phyloP scores from a whole-genome alignment of 2,329 filamentous ascomycete genomes.

The Thelonectria olida region DNA sequence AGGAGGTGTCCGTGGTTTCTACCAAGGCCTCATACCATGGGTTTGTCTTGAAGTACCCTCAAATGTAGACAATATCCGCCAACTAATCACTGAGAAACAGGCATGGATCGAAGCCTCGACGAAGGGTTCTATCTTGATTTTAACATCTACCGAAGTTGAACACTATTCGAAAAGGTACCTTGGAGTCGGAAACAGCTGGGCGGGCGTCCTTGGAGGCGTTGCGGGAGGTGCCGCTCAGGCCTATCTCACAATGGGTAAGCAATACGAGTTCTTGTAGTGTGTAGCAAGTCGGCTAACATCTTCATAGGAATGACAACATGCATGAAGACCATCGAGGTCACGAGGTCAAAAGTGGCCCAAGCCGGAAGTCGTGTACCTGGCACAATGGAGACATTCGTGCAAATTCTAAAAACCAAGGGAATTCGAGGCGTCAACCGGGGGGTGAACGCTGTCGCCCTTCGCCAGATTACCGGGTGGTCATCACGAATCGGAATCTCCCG shows the following conservation, averaged over 20 bases:
- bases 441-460: slow-evolving; percentile 18
- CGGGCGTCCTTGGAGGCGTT: slow-evolving; percentile 6
- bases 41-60: neutral
- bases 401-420: slow-evolving; percentile 14
- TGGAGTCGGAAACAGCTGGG: neutral
- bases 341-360: slow-evolving; percentile 5
- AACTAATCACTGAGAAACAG: neutral
- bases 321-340: slow-evolving; percentile 23
- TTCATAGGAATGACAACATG: slow-evolving; percentile 15
- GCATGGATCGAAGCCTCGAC: slow-evolving; percentile 23
- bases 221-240: slow-evolving; percentile 20
- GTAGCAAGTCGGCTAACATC: neutral
- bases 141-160: slow-evolving; percentile 18
- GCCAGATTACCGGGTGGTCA: slow-evolving; percentile 19
- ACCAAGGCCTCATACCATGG: slow-evolving; percentile 23
- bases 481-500: slow-evolving; percentile 21
- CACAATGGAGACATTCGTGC: slow-evolving; percentile 18
- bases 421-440: slow-evolving; percentile 19
- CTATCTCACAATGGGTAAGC: slow-evolving; percentile 21
- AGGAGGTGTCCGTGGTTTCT: slow-evolving; percentile 13
- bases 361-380: slow-evolving; percentile 8
- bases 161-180: slow-evolving; percentile 13
- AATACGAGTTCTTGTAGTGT: neutral
- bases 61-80: neutral
- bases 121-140: slow-evolving; percentile 17